Percentiles rank a stretch among this genome's conserved stretches.
Evolutionary conservation across 352 stramenopile species (phyloP).

Genomic region (Blastocystis hominis): DNA sequence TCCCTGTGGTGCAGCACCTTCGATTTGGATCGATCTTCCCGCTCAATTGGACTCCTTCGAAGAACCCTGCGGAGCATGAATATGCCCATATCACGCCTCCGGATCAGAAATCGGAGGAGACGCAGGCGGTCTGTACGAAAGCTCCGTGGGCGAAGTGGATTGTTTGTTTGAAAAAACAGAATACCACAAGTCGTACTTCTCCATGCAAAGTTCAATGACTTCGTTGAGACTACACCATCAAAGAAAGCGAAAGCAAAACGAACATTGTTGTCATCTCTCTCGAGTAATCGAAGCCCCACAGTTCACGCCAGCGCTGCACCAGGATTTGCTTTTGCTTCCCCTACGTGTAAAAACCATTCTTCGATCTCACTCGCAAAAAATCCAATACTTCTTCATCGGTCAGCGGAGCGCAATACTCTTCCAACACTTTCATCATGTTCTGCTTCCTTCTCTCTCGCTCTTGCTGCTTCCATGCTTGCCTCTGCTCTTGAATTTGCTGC

Average conservation of each 20-base stretch:
- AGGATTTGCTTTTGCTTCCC: neutral
- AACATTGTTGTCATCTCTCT: neutral
- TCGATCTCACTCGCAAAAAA: neutral
- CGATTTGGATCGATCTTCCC: conserved; percentile 85
- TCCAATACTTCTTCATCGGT: neutral
- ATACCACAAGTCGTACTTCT: conserved; percentile 1
- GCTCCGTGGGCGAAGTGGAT: conserved; percentile 38
- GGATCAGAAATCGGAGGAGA: neutral
- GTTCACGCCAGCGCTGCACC: neutral
- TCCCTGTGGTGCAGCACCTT: conserved; percentile 93
- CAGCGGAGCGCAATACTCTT: neutral
- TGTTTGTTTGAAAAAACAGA: conserved; percentile 27
- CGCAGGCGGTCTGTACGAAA: neutral
- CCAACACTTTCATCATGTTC: neutral
- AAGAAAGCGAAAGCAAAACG: neutral
- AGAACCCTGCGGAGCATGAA: neutral
- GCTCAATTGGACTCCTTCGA: conserved; percentile 58
- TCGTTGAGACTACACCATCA: neutral
- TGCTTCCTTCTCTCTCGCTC: neutral
- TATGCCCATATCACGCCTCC: conserved; percentile 43
- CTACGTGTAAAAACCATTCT: neutral
- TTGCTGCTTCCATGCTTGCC: neutral
- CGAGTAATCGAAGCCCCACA: neutral
- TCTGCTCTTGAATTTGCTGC: neutral
- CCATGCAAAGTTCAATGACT: neutral